Evolutionary conservation across 2,329 filamentous ascomycete species (phyloP), one percentile per base, ranked within the genome.

Genomic region (Monosporascus sp.): DNA sequence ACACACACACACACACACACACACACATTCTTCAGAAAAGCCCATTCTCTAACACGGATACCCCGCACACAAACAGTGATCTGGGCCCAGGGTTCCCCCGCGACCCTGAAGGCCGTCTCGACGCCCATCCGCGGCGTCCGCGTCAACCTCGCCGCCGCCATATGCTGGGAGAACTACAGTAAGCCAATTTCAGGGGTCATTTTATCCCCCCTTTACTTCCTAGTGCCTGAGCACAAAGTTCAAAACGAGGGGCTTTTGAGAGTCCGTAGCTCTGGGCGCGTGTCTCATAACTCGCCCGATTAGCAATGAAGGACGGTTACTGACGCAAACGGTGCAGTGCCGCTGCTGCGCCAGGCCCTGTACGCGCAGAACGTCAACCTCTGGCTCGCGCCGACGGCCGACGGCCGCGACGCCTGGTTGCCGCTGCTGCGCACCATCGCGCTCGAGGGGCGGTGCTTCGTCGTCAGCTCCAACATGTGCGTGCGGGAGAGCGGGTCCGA

Each of bases 121-220:
- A 91, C 90, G 1, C 82, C 77, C 24, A 90, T 97, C 67, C 86
- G 86, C 55, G 90, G 90, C 48, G 82, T 91, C 2, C 84, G 83
- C 57, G 72, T 97, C 55, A 93, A 89, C 52, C 80, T 97, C 54
- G 92, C 87, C 0, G 85, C 88, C 3, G 93, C 91, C 3, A 95
- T 97, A 60, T 96, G 92, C 76, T 97, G 92, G 92, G 92, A 97
- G 70, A 96, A 89, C 69, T 96, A 93, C 73, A 97, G 48, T 50
- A 20, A 44, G 48, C 34, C 11, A 15, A 22, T 27, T 5, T 20
- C 14, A 15, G 48, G 22, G 31, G 3, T n/a, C 9, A 5, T 6
- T n/a, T 31, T 31, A 20, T 18, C 5, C 24, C 17, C 17, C 45
- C 3, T 11, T 18, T 6, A 37, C 9, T 31, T 46, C 11, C 17